These are phyloP conservation scores for Lentinula boryana DNA, from an alignment of 768 basidiomycete species.

Conservation along the genomic window DNA sequence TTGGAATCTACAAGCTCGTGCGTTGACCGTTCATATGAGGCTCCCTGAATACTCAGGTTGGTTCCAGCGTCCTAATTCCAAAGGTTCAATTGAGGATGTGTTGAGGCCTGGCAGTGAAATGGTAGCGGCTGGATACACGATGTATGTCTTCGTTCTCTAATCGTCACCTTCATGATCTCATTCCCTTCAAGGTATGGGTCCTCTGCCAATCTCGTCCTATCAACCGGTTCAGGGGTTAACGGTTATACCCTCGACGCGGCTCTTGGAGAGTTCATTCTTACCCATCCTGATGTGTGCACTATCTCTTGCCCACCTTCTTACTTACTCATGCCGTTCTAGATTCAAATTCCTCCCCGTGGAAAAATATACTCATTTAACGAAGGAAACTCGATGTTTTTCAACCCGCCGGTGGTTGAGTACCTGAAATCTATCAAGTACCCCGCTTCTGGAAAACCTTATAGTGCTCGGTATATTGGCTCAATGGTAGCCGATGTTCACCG, in stretches of 20 bases:
- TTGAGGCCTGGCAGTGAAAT: slow-evolving; percentile 91
- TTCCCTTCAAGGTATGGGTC: slow-evolving; percentile 61
- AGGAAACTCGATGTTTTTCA: slow-evolving; percentile 94
- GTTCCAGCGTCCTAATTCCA: slow-evolving; percentile 62
- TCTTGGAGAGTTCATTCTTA: slow-evolving; percentile 97
- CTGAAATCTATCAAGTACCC: slow-evolving; percentile 92
- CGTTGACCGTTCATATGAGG: slow-evolving; percentile 22
- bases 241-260: slow-evolving; percentile 96
- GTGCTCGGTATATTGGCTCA: slow-evolving; percentile 91
- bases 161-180: background rate
- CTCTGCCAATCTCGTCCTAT: slow-evolving; percentile 92
- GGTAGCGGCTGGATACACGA: slow-evolving; percentile 98
- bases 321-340: slow-evolving; percentile 37
- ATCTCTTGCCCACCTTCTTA: background rate
- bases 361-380: slow-evolving; percentile 99
- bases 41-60: background rate
- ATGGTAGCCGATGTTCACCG: slow-evolving; percentile 99
- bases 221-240: slow-evolving; percentile 93
- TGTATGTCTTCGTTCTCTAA: slow-evolving; percentile 46
- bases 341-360: slow-evolving; percentile 87
- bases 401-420: slow-evolving; percentile 74
- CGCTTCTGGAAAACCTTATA: slow-evolving; percentile 76
- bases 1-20: slow-evolving; percentile 91
- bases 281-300: slow-evolving; percentile 80
- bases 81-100: slow-evolving; percentile 81